A percentile compares a stretch with the other conserved stretches of the same genome.
phyloP scores from a whole-genome alignment of 257 asterid genomes.

The Solanum appendiculatum region DNA sequence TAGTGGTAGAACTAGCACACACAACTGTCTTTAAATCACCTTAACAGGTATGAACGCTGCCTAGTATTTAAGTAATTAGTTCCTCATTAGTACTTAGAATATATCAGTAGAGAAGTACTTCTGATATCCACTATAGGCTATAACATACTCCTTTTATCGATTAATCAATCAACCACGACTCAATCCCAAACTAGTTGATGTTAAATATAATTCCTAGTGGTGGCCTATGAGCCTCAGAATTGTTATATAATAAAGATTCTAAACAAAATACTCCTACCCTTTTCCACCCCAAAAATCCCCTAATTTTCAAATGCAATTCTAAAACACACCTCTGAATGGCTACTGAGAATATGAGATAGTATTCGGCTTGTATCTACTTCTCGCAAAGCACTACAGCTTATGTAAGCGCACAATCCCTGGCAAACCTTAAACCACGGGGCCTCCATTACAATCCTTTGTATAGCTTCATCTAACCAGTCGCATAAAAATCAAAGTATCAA shows the following conservation, averaged over 20 bases:
- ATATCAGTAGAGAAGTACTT: background rate
- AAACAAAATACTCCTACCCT: background rate
- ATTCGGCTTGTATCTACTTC: conserved; percentile 82
- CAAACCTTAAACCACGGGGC: conserved; percentile 94
- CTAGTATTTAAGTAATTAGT: background rate
- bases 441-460: conserved; percentile 62
- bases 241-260: background rate
- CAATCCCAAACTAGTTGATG: background rate
- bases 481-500: background rate
- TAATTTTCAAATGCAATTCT: background rate
- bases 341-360: conserved; percentile 40
- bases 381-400: conserved; percentile 69
- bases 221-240: background rate
- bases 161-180: background rate
- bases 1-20: background rate
- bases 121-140: background rate
- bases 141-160: background rate
- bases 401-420: conserved; percentile 77
- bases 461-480: conserved; percentile 52
- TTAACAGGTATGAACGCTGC: background rate
- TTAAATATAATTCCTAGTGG: background rate
- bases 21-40: background rate
- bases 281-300: background rate
- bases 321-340: conserved; percentile 32
- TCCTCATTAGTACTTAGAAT: background rate